A percentile compares a stretch with the other conserved stretches of the same genome.
Evolutionary conservation across 2,329 filamentous ascomycete species (phyloP).

Genomic region (Aspergillus glaucus): DNA sequence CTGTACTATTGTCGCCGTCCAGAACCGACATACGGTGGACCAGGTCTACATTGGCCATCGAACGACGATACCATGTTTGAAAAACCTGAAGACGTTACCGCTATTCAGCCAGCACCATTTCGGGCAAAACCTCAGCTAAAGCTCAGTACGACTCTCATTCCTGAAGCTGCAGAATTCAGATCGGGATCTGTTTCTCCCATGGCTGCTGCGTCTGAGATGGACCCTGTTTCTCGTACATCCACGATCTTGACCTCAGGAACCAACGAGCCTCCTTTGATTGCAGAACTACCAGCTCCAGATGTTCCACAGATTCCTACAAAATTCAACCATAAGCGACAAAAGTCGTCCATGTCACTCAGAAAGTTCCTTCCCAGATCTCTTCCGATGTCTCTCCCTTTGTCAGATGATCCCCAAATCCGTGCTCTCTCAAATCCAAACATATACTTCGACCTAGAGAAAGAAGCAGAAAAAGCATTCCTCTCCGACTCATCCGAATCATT

Average conservation of each 20-base stretch:
- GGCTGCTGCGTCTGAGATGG: slow-evolving; percentile 9
- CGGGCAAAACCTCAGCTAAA: slow-evolving; percentile 25
- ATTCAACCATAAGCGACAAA: slow-evolving; percentile 21
- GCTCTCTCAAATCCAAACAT: slow-evolving; percentile 25
- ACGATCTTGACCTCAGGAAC: slow-evolving; percentile 21
- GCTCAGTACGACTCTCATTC: slow-evolving; percentile 23
- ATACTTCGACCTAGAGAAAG: slow-evolving; percentile 23
- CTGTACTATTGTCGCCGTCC: slow-evolving; percentile 31
- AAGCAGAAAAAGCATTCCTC: slow-evolving; percentile 9
- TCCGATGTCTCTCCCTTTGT: slow-evolving; percentile 23
- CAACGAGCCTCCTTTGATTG: slow-evolving; percentile 12
- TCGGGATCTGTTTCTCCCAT: slow-evolving; percentile 22
- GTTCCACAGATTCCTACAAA: slow-evolving; percentile 13
- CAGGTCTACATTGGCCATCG: slow-evolving; percentile 18
- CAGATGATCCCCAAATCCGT: slow-evolving; percentile 32
- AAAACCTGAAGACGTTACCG: slow-evolving; percentile 22
- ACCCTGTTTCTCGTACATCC: slow-evolving; percentile 23
- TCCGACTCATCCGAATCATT: neutral
- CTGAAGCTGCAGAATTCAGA: slow-evolving; percentile 23
- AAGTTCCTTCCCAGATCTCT: slow-evolving; percentile 28
- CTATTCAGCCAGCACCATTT: slow-evolving; percentile 26
- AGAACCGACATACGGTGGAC: slow-evolving; percentile 22
- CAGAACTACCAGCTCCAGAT: slow-evolving; percentile 20
- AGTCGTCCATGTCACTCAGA: slow-evolving; percentile 29
- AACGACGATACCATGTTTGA: slow-evolving; percentile 15